Percentiles rank a stretch among this genome's conserved stretches.
These are phyloP conservation scores for Vitis hybrid DNA, from an alignment of 177 flowering plant species.

Conservation along the genomic window DNA sequence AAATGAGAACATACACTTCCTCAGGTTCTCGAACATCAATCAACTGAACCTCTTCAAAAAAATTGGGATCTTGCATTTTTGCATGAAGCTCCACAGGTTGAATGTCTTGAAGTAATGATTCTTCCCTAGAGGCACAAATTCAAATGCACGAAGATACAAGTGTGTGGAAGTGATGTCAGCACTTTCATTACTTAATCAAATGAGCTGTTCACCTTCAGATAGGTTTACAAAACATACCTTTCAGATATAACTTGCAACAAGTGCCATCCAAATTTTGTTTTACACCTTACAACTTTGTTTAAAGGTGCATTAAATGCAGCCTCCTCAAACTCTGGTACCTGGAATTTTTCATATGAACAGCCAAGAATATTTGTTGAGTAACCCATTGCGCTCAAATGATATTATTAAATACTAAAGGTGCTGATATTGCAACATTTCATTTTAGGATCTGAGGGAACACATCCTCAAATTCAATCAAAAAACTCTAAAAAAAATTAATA, in stretches of 20 bases:
- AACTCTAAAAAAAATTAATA: too few species aligned
- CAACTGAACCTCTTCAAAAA: constrained; percentile 77
- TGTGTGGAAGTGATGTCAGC: background rate
- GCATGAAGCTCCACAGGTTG: constrained; percentile 67
- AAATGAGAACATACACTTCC: constrained; percentile 66
- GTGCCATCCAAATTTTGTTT: constrained; percentile 93
- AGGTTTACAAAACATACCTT: constrained; percentile 40
- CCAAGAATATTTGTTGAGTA: too few species aligned
- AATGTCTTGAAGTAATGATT: constrained; percentile 57
- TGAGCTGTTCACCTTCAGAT: background rate
- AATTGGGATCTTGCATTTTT: constrained; percentile 80
- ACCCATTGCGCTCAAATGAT: too few species aligned
- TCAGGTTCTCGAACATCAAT: constrained; percentile 96
- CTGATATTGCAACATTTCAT: too few species aligned
- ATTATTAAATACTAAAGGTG: too few species aligned
- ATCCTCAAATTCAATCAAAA: too few species aligned
- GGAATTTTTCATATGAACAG: constrained; percentile 11
- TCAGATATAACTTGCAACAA: constrained; percentile 88
- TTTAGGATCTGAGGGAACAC: too few species aligned
- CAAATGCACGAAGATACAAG: constrained; percentile 2
- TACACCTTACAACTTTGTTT: constrained; percentile 71
- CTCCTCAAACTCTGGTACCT: constrained; percentile 97
- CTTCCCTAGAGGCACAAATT: constrained; percentile 50
- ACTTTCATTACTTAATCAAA: constrained; percentile 3
- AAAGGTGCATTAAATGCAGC: constrained; percentile 81